Conservation (phyloP, 108 stramenopile species). For the Heterococcus sp. region DNA sequence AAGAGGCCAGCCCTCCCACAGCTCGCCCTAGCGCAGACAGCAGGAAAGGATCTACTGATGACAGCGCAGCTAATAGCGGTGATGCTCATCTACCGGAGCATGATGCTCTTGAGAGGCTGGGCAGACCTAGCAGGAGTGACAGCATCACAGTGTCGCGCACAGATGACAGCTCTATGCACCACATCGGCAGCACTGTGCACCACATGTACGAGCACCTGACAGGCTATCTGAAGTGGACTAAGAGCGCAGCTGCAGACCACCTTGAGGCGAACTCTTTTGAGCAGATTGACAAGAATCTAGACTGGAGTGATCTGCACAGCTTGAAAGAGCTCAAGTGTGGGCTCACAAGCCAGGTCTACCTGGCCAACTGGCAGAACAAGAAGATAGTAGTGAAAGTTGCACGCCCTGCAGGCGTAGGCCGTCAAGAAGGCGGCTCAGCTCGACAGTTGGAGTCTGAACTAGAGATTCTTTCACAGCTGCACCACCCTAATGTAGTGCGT, state of each 20-base stretch:
- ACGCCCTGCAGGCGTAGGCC: no score
- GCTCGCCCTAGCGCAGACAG: no score
- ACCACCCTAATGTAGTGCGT: conserved; percentile 15
- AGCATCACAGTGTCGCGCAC: neutral
- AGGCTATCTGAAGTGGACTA: neutral
- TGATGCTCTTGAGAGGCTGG: neutral
- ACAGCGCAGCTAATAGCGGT: no score
- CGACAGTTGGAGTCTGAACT: neutral
- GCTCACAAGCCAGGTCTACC: neutral
- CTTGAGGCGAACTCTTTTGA: neutral
- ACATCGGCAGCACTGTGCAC: neutral
- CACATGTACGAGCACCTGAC: neutral
- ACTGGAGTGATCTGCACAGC: neutral
- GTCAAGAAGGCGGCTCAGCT: neutral
- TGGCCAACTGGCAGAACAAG: neutral
- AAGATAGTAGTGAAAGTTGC: neutral
- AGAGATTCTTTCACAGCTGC: neutral
- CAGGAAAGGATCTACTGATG: no score
- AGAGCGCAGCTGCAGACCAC: neutral
- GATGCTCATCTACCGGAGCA: no score
- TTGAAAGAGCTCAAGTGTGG: neutral
- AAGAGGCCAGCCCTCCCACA: no score
- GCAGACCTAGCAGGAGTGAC: neutral
- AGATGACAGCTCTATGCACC: neutral
- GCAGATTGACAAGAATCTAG: neutral